Percentiles rank a stretch among this genome's conserved stretches.
Conservation (phyloP, 2,329 filamentous ascomycete species). For the Fusarium sterilihyphosum region DNA sequence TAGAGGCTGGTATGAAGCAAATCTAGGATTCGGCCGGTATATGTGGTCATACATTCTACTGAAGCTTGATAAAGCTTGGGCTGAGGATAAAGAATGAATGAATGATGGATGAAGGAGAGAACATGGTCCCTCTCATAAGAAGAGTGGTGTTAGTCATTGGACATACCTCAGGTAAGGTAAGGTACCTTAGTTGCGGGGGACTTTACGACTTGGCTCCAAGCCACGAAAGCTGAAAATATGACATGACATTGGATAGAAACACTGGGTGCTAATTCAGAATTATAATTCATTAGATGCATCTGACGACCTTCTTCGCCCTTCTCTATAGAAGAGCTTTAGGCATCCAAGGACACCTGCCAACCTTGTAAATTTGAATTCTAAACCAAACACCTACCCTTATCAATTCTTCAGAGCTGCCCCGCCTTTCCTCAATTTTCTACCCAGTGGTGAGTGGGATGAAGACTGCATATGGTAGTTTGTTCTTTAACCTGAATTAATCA, state of each 20-base stretch:
- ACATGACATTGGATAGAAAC: not conserved
- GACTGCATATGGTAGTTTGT: not conserved
- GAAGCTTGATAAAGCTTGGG: not conserved
- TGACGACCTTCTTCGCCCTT: no score
- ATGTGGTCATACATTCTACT: not conserved
- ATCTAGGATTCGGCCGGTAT: not conserved
- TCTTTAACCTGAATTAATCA: conserved; percentile 5
- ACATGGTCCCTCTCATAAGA: not conserved
- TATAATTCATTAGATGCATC: not conserved
- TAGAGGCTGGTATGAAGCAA: not conserved
- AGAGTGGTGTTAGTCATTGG: not conserved
- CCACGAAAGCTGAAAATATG: not conserved
- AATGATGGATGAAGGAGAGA: not conserved
- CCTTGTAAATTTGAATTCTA: not conserved
- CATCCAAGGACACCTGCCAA: not conserved
- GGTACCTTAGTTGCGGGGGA: not conserved
- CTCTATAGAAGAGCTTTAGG: not conserved
- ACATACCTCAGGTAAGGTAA: not conserved
- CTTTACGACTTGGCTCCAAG: not conserved
- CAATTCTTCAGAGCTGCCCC: conserved; percentile 19
- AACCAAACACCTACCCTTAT: not conserved
- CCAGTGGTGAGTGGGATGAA: conserved; percentile 4
- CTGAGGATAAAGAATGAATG: no score
- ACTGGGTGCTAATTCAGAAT: not conserved
- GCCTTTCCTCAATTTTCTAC: conserved; percentile 30